Percentiles rank a stretch among this genome's conserved stretches.
These are phyloP conservation scores for Penicillium frequentans DNA, from an alignment of 2,329 filamentous ascomycete genomes.

Conservation along the genomic window DNA sequence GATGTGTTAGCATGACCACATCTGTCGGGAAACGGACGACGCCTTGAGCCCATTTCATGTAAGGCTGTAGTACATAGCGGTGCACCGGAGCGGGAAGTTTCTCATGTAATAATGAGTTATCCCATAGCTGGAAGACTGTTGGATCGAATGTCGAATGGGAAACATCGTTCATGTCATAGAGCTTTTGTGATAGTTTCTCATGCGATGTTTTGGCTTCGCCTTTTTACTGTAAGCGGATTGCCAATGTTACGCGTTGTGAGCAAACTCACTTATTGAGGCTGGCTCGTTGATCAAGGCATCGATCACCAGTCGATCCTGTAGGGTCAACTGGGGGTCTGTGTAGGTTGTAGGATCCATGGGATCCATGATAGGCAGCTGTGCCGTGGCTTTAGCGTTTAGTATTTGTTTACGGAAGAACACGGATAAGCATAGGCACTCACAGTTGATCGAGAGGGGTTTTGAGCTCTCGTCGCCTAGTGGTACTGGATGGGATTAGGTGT, in stretches of 20 bases:
- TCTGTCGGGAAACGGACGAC: slow-evolving; percentile 68
- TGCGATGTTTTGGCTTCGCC: slow-evolving; percentile 11
- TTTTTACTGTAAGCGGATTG: slow-evolving; percentile 2
- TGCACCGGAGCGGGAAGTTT: slow-evolving; percentile 42
- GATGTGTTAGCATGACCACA: slow-evolving; percentile 75
- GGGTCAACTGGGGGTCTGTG: slow-evolving; percentile 36
- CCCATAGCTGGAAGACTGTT: slow-evolving; percentile 56
- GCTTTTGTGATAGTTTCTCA: slow-evolving; percentile 40
- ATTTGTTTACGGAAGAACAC: neutral
- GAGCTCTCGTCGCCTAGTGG: neutral
- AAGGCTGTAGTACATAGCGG: slow-evolving; percentile 58
- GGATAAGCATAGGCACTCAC: neutral
- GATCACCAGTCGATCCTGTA: slow-evolving; percentile 41
- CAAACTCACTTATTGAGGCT: slow-evolving; percentile 11
- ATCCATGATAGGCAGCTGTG: slow-evolving; percentile 22
- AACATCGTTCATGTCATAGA: slow-evolving; percentile 53
- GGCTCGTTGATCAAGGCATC: slow-evolving; percentile 37
- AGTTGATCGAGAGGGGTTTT: neutral
- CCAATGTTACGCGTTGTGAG: neutral
- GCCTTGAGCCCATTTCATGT: slow-evolving; percentile 55
- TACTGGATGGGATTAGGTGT: neutral
- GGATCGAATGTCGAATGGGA: slow-evolving; percentile 51
- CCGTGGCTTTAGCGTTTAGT: neutral
- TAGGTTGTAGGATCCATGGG: slow-evolving; percentile 34
- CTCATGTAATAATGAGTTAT: slow-evolving; percentile 46